Evolutionary conservation across 2,329 filamentous ascomycete species (phyloP).

Genomic region (Plectosphaerella cucumerina): DNA sequence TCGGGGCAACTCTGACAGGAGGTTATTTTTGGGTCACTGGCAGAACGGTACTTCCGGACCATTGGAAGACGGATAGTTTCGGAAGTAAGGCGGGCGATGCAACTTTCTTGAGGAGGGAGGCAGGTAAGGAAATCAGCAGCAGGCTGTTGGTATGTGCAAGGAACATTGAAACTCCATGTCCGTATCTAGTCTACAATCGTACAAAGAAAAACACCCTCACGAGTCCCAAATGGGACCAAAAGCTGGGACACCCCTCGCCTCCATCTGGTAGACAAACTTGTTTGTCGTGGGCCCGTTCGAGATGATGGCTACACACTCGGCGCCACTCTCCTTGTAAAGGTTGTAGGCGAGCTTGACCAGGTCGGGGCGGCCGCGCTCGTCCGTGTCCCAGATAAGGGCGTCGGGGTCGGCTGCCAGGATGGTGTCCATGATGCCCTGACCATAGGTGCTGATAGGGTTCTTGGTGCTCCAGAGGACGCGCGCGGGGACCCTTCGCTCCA

Average conservation of each 20-base stretch:
- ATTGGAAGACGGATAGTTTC: too few relatives aligned
- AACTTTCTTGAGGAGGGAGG: too few relatives aligned
- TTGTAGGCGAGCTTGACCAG: slow-evolving; percentile 46
- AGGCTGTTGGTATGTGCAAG: too few relatives aligned
- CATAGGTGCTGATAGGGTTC: slow-evolving; percentile 59
- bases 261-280: slow-evolving; percentile 65
- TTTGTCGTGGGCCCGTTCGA: slow-evolving; percentile 65
- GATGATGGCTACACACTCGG: slow-evolving; percentile 71
- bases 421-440: slow-evolving; percentile 49
- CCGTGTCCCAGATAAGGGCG: slow-evolving; percentile 66
- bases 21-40: too few relatives aligned
- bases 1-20: too few relatives aligned
- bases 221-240: slow-evolving; percentile 72
- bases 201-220: slow-evolving; percentile 13
- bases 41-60: too few relatives aligned
- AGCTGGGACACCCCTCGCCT: slow-evolving; percentile 60
- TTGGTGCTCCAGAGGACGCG: slow-evolving; percentile 68
- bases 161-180: too few relatives aligned
- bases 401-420: slow-evolving; percentile 55
- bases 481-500: slow-evolving; percentile 41
- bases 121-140: too few relatives aligned
- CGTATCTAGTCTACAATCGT: neutral
- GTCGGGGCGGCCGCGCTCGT: slow-evolving; percentile 53
- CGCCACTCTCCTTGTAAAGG: slow-evolving; percentile 47
- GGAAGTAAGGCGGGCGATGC: too few relatives aligned